Percentiles rank a stretch among this genome's conserved stretches.
phyloP scores from a whole-genome alignment of 2,329 filamentous ascomycete species.

The Apiospora phragmitis region DNA sequence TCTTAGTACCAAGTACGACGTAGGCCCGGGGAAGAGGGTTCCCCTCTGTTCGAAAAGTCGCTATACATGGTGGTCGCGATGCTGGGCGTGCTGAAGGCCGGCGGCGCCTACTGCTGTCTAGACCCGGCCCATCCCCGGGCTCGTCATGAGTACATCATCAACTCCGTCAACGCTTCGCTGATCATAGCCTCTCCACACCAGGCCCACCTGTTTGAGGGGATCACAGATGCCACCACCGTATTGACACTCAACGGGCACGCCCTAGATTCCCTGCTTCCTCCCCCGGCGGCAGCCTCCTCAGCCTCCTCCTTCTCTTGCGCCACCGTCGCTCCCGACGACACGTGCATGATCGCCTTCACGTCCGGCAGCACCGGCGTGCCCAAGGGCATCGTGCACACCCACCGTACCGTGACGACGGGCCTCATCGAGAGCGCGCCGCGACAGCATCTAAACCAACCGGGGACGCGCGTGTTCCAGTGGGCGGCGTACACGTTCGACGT shows the following conservation, averaged over 20 bases:
- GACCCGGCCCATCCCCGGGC: background rate
- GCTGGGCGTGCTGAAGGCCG: constrained; percentile 5
- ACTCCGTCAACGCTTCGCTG: background rate
- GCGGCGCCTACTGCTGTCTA: background rate
- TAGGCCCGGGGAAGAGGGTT: background rate
- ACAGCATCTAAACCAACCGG: background rate
- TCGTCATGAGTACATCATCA: background rate
- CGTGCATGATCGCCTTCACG: background rate
- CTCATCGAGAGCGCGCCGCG: background rate
- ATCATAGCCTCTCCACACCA: background rate
- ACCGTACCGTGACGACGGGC: background rate
- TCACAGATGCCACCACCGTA: background rate
- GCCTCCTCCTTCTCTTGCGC: background rate
- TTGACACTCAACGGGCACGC: background rate
- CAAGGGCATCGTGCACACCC: background rate
- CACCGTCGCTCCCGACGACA: background rate
- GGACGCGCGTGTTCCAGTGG: background rate
- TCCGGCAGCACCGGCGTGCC: background rate
- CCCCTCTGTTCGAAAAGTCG: constrained; percentile 1
- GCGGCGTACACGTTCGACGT: constrained; percentile 51
- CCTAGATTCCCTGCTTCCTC: background rate
- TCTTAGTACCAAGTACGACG: background rate
- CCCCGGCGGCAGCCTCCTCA: too few relatives aligned
- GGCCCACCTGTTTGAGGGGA: background rate
- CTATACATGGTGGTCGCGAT: background rate